These are phyloP conservation scores for Aristolochia californica DNA, from an alignment of 164 flowering plant genomes.

Conservation along the genomic window DNA sequence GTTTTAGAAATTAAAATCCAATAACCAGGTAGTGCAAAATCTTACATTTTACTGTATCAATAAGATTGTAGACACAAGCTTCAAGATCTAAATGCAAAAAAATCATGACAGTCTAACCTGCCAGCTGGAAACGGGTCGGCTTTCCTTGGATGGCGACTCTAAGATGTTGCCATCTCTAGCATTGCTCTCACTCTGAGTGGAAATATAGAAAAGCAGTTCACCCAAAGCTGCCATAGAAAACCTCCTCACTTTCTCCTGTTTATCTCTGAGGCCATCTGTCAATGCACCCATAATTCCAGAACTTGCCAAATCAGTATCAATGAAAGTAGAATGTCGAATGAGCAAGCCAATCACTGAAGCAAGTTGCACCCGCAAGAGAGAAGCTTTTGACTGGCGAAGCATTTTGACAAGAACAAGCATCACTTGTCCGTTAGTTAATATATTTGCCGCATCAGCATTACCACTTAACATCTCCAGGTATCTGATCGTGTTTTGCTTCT, in stretches of 20 bases:
- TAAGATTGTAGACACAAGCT: too few relatives aligned
- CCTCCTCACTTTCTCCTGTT: constrained; percentile 90
- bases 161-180: constrained; percentile 34
- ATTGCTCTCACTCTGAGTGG: constrained; percentile 71
- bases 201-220: constrained; percentile 85
- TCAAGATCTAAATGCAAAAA: too few relatives aligned
- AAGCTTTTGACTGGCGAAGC: constrained; percentile 68
- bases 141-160: constrained; percentile 82
- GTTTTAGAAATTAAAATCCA: neutral
- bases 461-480: constrained; percentile 83
- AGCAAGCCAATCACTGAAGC: constrained; percentile 79
- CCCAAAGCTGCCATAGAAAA: constrained; percentile 98
- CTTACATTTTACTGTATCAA: too few relatives aligned
- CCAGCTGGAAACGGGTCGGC: constrained; percentile 61
- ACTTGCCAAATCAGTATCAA: constrained; percentile 70
- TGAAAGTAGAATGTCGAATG: constrained; percentile 75
- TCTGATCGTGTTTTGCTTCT: constrained; percentile 76
- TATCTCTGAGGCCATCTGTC: constrained; percentile 86
- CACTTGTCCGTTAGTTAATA: constrained; percentile 82
- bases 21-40: too few relatives aligned
- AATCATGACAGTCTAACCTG: constrained; percentile 48
- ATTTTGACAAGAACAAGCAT: constrained; percentile 82
- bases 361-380: constrained; percentile 71
- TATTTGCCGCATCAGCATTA: constrained; percentile 74
- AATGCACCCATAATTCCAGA: constrained; percentile 85